Evolutionary conservation across 305 asterid species (phyloP), one percentile per base, ranked within the genome.

Genomic region (Petunia hybrid): DNA sequence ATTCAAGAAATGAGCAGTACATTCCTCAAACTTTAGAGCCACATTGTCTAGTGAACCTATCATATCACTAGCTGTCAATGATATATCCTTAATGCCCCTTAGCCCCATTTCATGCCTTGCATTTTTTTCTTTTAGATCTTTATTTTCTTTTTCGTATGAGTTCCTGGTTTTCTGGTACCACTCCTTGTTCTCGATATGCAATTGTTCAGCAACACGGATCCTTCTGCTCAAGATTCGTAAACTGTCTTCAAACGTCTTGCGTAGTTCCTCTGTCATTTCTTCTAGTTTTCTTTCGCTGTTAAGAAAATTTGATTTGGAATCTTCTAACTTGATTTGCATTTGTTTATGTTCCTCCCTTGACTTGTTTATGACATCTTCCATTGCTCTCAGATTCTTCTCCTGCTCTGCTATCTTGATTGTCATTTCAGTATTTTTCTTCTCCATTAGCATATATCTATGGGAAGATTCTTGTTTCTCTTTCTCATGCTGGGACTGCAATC

Each of bases 1-100:
- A 80, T 89, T 91, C 87, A 85, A 57, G 89, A 94, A 90, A 60
- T 89, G 85, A 2, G 85, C 92, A 0, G 89, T 78, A 77, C 91
- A 81, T 35, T 92, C 91, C 46, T 89, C 92, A 36, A 92, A 93
- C 38, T 83, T 89, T 4, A 90, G 39, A 35, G 94, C 88, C 42
- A 90, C 86, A 0, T 89, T 64, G 77, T 95, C 98, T 8, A 93
- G 78, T 3, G 91, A 74, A 14, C 87, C 77, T 60, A 95, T 88
- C 12, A 89, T 66, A 1, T 90, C 90, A 4, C 88, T 90, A 3
- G 93, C 97, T 14, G 84, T 71, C 9, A 86, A 10, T 0, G 97
- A 77, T 82, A 91, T 76, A 10, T 85, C 93, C 82, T 91, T 89
- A 38, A 89, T 82, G 41, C 70, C 85, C 22, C 83, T 63, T 5